Evolutionary conservation across 352 stramenopile species (phyloP).

Genomic region (Pythium aristosporum): DNA sequence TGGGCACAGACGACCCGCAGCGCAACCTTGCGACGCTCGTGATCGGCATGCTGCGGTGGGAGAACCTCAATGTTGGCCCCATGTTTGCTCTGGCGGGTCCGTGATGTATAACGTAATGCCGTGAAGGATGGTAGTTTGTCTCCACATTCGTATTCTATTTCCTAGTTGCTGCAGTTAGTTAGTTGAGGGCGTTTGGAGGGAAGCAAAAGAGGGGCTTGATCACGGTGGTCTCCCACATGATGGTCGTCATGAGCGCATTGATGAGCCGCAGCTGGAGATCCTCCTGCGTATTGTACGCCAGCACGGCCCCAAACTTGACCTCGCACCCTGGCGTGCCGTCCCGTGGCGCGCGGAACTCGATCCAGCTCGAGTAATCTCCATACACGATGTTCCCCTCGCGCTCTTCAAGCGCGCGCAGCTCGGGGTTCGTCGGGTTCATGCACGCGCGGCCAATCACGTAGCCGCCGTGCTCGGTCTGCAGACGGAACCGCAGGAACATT

Average conservation of each 20-base stretch:
- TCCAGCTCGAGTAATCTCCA: constrained; percentile 32
- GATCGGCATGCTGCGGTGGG: constrained; percentile 27
- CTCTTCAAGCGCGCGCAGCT: constrained; percentile 30
- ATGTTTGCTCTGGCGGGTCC: constrained; percentile 21
- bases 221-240: constrained; percentile 57
- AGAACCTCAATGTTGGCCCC: constrained; percentile 27
- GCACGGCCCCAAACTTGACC: constrained; percentile 63
- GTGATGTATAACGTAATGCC: neutral
- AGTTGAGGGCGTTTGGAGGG: constrained; percentile 7
- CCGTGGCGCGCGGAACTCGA: constrained; percentile 41
- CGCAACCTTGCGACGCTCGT: constrained; percentile 25
- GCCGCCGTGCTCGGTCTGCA: constrained; percentile 33
- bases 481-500: constrained; percentile 34
- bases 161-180: neutral
- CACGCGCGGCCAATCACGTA: constrained; percentile 61
- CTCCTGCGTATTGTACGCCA: constrained; percentile 62
- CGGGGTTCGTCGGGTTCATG: constrained; percentile 44
- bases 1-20: constrained; percentile 17
- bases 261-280: constrained; percentile 30
- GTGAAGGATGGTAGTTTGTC: too few relatives aligned
- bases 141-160: constrained; percentile 10
- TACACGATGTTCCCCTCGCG: constrained; percentile 30
- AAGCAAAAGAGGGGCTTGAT: constrained; percentile 35
- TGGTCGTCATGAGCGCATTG: constrained; percentile 27
- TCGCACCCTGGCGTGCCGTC: constrained; percentile 37